phyloP scores from a whole-genome alignment of 2,329 filamentous ascomycete species.

The Colletotrichum sp. region DNA sequence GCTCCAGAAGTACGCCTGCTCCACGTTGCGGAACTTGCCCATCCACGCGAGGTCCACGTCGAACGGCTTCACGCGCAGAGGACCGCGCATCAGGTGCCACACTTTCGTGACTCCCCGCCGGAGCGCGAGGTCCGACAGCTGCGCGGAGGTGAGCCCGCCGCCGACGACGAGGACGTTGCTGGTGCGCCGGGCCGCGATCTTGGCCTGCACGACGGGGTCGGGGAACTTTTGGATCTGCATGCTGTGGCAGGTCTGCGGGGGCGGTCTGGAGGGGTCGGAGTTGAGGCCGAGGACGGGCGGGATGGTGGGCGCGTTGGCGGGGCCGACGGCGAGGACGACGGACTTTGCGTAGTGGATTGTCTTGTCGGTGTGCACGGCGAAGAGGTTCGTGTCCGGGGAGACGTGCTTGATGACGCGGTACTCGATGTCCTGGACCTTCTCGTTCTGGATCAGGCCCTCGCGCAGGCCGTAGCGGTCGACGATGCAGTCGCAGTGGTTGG shows the following conservation, averaged over 20 bases:
- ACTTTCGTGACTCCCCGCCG: slow-evolving; percentile 70
- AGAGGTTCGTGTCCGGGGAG: slow-evolving; percentile 60
- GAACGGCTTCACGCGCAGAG: slow-evolving; percentile 72
- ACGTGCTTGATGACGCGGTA: slow-evolving; percentile 55
- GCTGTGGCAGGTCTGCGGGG: slow-evolving; percentile 63
- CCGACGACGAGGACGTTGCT: slow-evolving; percentile 75
- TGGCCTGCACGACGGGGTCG: slow-evolving; percentile 52
- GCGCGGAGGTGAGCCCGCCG: slow-evolving; percentile 78
- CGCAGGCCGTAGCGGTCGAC: slow-evolving; percentile 63
- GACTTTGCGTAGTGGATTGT: slow-evolving; percentile 60
- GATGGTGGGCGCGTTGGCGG: slow-evolving; percentile 64
- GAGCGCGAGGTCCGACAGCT: slow-evolving; percentile 72
- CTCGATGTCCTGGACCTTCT: slow-evolving; percentile 64
- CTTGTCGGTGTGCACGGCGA: slow-evolving; percentile 66
- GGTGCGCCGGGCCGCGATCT: slow-evolving; percentile 52
- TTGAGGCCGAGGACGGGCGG: slow-evolving; percentile 41
- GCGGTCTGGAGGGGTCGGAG: slow-evolving; percentile 2
- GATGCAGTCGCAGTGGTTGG: slow-evolving; percentile 65
- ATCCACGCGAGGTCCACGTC: slow-evolving; percentile 81
- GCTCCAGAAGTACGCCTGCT: slow-evolving; percentile 79
- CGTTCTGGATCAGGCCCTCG: slow-evolving; percentile 62
- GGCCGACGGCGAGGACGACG: slow-evolving; percentile 74
- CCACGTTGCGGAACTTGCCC: slow-evolving; percentile 80
- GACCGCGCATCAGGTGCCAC: slow-evolving; percentile 71
- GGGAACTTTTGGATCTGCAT: slow-evolving; percentile 68